Base-by-base conservation (phyloP, 164 flowering plant species). In the Magnolia kwangsiensis region DNA sequence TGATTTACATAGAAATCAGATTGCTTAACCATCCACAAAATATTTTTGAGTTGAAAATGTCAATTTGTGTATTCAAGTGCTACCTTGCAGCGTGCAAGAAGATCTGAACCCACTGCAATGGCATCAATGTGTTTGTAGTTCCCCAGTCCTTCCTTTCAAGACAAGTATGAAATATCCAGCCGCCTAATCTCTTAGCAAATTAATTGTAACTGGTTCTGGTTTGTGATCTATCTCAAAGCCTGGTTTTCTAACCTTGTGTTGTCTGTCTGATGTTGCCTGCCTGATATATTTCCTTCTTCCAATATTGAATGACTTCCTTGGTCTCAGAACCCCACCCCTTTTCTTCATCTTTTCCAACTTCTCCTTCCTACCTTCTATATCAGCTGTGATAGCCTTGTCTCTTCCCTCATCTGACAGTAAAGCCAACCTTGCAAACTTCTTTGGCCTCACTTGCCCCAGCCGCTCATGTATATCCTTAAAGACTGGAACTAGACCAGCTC, bases 401-500 rank as follows among this genome's bases (percentile, higher is more conserved):
- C 98, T 90, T 78, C 78, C 86, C 31, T 86, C 94, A 83, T 94
- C 91, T 1, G 96, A 77, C 71, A 96, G 80, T 77, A 94, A 81
- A 69, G 98, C 98, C 84, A 94, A 82, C 73, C 94, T 90, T 1
- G 97, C 84, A 82, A 96, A 96, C 75, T 89, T 92, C 85, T 89
- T 94, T 6, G 99, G 97, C 76, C 88, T 75, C 70, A 96, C 94
- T 14, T 76, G 76, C 67, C 98, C 99, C 19, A 96, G 88, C 72
- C 85, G 86, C 77, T 88, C 92, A 31, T 79, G 86, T 70, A 96
- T 92, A 66, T 90, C 94, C 80, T 89, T 89, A 77, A 87, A 94
- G 58, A 91, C 97, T 50, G 96, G 97, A 83, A 91, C 92, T 75
- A 96, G 94, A 74, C 98, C 94, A 67, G 94, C 87, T 74, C 99